Base-by-base conservation (phyloP, 2,329 filamentous ascomycete genomes). In the Proliferodiscus dingleyae region DNA sequence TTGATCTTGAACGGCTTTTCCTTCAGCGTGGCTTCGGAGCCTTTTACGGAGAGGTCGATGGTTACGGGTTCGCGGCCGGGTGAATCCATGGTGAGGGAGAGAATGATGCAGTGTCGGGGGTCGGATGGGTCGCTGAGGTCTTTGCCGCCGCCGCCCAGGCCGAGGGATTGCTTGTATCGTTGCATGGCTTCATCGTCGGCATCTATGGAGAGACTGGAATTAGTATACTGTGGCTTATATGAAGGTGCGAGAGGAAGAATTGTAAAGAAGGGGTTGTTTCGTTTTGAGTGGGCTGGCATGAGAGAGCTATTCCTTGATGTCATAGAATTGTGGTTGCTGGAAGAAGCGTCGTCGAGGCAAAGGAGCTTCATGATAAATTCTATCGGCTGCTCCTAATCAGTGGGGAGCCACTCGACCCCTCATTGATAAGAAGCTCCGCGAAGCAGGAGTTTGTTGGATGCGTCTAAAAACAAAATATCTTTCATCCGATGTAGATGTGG, bases 1-100 rank as follows among this genome's bases (percentile, higher is more conserved):
- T 97, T 98, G 74, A 98, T 96, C 64, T 80, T 91, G 75, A 98
- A 98, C 11, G 93, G 93, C 66, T 93, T 85, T 64, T 88, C 78
- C 74, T 95, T 95, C 56, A 98, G 83, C 11, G 77, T 79, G 3
- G 78, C 74, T 62, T 95, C 77, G 51, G 87, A 83, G 47, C 83
- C 87, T 18, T 86, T 77, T 6, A 77, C 68, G 46, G 82, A 85
- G 33, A 97, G 81, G 63, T 97, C 89, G 68, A 98, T 91, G 58
- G 85, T 85, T 61, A 96, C 91, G 61, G 95, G 87, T 5, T 74
- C 65, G 40, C 89, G 89, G 49, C 88, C 91, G 54, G 85, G 77
- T 26, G 89, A 82, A 65, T 95, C 86, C 70, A 98, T 85, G 50
- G 88, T 85, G 45, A 98, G 85, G 46, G 88, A 87, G 61, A 89